Evolutionary conservation across 495 filamentous ascomycete genomes (phyloP).

Genomic region (Hypomontagnella submonticulosa): DNA sequence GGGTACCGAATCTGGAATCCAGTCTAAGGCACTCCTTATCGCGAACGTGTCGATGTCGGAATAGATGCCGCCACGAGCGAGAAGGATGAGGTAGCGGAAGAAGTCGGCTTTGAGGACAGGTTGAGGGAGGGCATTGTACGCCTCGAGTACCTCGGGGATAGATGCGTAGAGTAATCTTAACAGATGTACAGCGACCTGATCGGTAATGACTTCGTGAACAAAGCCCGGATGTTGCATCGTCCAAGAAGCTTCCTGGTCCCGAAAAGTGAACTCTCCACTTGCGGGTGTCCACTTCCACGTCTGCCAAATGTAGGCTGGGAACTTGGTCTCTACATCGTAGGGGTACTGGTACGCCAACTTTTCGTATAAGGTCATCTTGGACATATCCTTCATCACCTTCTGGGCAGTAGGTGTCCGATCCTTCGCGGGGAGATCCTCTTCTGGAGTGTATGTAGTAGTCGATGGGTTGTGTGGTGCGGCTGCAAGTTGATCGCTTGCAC

Average conservation of each 20-base stretch:
- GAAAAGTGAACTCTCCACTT: slow-evolving; percentile 81
- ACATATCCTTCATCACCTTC: slow-evolving; percentile 62
- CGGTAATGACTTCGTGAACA: slow-evolving; percentile 96
- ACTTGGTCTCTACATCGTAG: slow-evolving; percentile 86
- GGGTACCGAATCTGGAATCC: slow-evolving; percentile 84
- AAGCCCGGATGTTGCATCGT: slow-evolving; percentile 89
- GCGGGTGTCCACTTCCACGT: slow-evolving; percentile 95
- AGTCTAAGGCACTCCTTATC: slow-evolving; percentile 82
- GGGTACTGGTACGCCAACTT: slow-evolving; percentile 93
- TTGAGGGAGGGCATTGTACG: slow-evolving; percentile 84
- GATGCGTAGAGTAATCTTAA: slow-evolving; percentile 87
- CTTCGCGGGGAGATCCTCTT: slow-evolving; percentile 24
- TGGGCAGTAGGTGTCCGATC: slow-evolving; percentile 50
- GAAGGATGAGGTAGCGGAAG: slow-evolving; percentile 94
- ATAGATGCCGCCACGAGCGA: slow-evolving; percentile 95
- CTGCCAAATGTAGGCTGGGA: slow-evolving; percentile 99
- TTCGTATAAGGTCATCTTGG: slow-evolving; percentile 75
- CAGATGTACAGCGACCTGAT: slow-evolving; percentile 82
- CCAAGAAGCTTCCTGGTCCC: slow-evolving; percentile 90
- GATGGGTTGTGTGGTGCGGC: slow-evolving; percentile 43
- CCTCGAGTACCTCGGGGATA: slow-evolving; percentile 91
- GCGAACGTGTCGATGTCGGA: slow-evolving; percentile 95
- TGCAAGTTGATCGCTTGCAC: slow-evolving; percentile 34
- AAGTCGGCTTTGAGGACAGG: slow-evolving; percentile 96
- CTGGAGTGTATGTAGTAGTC: slow-evolving; percentile 39